These are phyloP conservation scores for Triticum dicoccoides DNA, from an alignment of 176 grass and related monocot genomes.

Conservation along the genomic window DNA sequence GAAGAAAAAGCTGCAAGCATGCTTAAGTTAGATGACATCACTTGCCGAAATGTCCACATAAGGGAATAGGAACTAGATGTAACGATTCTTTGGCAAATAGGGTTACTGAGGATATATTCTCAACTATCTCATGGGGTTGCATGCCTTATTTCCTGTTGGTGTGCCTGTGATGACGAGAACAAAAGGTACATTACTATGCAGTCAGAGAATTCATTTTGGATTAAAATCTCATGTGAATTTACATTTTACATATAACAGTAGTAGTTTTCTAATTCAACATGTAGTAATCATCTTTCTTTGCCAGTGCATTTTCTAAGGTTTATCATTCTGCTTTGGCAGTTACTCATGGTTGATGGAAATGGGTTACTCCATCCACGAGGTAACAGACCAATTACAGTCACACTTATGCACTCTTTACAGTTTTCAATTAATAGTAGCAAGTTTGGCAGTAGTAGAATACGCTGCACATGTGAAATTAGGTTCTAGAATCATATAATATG, in stretches of 20 bases:
- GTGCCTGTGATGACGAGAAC: not conserved
- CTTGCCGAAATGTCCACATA: not conserved
- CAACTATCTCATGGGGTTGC: not conserved
- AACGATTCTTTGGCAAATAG: not conserved
- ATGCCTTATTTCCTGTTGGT: not conserved
- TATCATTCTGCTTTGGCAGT: constrained; percentile 39
- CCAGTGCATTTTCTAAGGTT: constrained; percentile 16
- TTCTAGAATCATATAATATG: not conserved
- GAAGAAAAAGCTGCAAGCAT: not conserved
- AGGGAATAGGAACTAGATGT: not conserved
- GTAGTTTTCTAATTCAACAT: not conserved
- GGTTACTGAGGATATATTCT: not conserved
- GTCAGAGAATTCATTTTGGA: not conserved
- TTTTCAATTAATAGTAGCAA: not conserved
- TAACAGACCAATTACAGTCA: constrained; percentile 2
- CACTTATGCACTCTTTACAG: not conserved
- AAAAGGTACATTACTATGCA: not conserved
- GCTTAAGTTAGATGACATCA: not conserved
- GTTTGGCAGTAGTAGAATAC: not conserved
- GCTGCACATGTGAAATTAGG: not conserved
- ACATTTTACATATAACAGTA: not conserved
- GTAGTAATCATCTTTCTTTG: constrained; percentile 5
- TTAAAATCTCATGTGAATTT: not conserved
- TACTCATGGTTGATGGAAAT: constrained; percentile 98
- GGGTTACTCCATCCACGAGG: constrained; percentile 94